A percentile compares a stretch with the other conserved stretches of the same genome.
Evolutionary conservation across 2,329 filamentous ascomycete genomes (phyloP).

Genomic region (Diaporthe vexans): DNA sequence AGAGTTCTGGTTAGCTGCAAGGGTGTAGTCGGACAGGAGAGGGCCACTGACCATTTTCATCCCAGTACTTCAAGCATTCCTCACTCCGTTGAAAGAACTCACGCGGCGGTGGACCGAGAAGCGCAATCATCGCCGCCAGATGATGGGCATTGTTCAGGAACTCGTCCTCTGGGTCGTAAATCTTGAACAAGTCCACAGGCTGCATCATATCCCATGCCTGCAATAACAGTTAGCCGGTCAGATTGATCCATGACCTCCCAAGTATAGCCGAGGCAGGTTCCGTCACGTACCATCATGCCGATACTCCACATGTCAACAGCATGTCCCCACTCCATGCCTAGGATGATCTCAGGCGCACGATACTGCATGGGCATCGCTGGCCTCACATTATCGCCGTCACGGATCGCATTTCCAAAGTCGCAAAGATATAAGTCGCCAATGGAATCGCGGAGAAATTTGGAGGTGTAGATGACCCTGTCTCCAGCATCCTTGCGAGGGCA

Average conservation of each 20-base stretch:
- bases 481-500: background rate
- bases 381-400: background rate
- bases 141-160: background rate
- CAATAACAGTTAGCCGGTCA: background rate
- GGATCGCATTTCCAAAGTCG: background rate
- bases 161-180: slow-evolving; percentile 1
- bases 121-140: slow-evolving; percentile 11
- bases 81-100: background rate
- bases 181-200: background rate
- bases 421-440: background rate
- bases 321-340: background rate
- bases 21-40: background rate
- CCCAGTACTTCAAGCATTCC: slow-evolving; percentile 12
- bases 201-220: slow-evolving; percentile 21
- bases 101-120: slow-evolving; percentile 12
- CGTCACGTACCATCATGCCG: background rate
- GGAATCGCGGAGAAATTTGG: background rate
- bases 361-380: background rate
- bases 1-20: background rate
- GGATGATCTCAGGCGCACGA: slow-evolving; percentile 7
- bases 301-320: background rate
- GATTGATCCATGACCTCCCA: too few species aligned
- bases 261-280: background rate
- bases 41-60: background rate
- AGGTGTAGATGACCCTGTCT: background rate